Conservation (phyloP, 1,139 yeast genomes). For the Citeromyces hawaiiensis region DNA sequence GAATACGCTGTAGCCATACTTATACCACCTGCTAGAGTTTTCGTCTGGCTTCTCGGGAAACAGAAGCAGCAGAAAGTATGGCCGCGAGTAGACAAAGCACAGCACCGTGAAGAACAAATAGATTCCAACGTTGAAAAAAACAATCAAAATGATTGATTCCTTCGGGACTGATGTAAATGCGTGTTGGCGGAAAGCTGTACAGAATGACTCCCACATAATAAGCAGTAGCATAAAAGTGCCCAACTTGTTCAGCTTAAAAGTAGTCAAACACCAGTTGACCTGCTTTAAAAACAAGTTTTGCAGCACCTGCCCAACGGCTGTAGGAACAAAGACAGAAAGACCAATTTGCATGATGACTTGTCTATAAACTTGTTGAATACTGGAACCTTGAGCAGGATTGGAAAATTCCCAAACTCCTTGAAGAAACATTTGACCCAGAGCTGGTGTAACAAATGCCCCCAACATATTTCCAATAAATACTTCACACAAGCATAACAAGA, state of each 20-base stretch:
- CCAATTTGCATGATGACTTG: slow-evolving; percentile 83
- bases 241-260: slow-evolving; percentile 51
- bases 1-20: slow-evolving; percentile 23
- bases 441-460: slow-evolving; percentile 84
- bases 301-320: slow-evolving; percentile 76
- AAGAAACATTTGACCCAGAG: slow-evolving; percentile 60
- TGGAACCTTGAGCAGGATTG: slow-evolving; percentile 56
- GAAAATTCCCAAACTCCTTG: slow-evolving; percentile 56
- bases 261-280: slow-evolving; percentile 45
- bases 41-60: slow-evolving; percentile 21
- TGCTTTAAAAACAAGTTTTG: slow-evolving; percentile 59
- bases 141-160: slow-evolving; percentile 57
- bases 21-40: slow-evolving; percentile 23
- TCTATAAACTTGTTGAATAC: slow-evolving; percentile 46
- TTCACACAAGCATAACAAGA: slow-evolving; percentile 64
- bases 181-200: slow-evolving; percentile 74
- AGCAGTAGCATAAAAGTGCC: slow-evolving; percentile 69
- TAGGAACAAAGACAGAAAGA: slow-evolving; percentile 63
- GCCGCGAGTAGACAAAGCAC: slow-evolving; percentile 48
- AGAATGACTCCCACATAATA: slow-evolving; percentile 76
- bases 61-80: slow-evolving; percentile 31
- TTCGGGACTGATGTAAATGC: slow-evolving; percentile 66
- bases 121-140: slow-evolving; percentile 70
- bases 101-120: slow-evolving; percentile 62
- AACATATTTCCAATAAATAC: slow-evolving; percentile 73